Conservation (phyloP, 129 eudicot species). For the Erigeron canadensis region DNA sequence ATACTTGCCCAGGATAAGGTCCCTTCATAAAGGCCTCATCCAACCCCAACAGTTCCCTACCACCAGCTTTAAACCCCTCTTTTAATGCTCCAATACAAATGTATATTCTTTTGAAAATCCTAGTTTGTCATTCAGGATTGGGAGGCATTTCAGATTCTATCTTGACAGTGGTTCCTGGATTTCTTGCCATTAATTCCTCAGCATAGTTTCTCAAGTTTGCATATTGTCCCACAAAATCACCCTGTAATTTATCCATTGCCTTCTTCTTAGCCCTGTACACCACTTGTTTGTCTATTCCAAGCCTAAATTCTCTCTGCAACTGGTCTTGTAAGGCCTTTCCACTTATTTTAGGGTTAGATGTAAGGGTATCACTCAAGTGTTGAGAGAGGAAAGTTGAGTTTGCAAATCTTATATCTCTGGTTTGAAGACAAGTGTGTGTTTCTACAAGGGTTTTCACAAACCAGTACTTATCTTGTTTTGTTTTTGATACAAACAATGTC, state of each 20-base stretch:
- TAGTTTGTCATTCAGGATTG: not conserved
- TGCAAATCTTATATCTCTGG: no score
- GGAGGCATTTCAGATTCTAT: not conserved
- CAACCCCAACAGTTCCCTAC: not conserved
- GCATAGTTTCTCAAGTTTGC: not conserved
- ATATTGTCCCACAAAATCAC: not conserved
- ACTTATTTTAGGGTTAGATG: no score
- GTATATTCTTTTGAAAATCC: not conserved
- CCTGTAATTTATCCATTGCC: not conserved
- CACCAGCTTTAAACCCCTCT: not conserved
- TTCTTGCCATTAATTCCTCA: not conserved
- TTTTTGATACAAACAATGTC: no score
- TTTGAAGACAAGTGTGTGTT: no score
- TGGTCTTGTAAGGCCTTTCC: no score
- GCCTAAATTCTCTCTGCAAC: not conserved
- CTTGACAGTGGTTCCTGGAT: not conserved
- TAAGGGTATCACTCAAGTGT: no score
- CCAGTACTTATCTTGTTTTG: no score
- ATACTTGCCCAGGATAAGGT: not conserved
- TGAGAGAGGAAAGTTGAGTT: no score
- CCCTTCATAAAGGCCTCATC: not conserved
- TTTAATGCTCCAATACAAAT: not conserved
- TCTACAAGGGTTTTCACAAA: no score
- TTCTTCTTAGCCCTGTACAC: not conserved
- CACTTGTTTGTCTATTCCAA: not conserved